These are phyloP conservation scores for Nitzschia inconspicua DNA, from an alignment of 108 stramenopile species.

Conservation along the genomic window DNA sequence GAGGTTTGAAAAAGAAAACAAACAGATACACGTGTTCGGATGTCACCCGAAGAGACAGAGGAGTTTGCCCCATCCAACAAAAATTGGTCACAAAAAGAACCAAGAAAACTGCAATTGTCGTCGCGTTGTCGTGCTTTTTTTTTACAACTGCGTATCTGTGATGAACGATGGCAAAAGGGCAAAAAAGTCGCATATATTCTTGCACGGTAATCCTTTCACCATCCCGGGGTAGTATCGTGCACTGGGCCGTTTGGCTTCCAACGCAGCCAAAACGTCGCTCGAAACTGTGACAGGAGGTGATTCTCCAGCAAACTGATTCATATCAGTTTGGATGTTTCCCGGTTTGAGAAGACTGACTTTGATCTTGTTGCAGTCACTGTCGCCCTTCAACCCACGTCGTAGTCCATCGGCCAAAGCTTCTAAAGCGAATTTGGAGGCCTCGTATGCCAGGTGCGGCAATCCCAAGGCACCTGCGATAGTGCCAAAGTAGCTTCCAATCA, in stretches of 20 bases:
- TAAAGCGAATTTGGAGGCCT: constrained; percentile 7
- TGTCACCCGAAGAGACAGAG: too few relatives aligned
- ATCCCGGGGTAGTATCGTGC: constrained; percentile 18
- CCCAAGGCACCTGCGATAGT: neutral
- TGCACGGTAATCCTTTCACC: constrained; percentile 3
- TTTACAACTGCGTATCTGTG: neutral
- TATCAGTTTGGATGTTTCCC: constrained; percentile 15
- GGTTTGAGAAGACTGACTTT: constrained; percentile 15
- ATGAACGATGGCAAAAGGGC: neutral
- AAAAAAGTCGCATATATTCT: neutral
- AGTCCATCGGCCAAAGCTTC: constrained; percentile 9
- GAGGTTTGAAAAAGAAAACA: too few relatives aligned
- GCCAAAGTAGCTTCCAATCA: neutral
- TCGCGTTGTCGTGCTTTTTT: too few relatives aligned
- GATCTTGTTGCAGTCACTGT: too few relatives aligned
- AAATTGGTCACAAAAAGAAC: too few relatives aligned
- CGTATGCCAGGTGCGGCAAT: constrained; percentile 3
- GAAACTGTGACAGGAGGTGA: neutral
- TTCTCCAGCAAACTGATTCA: constrained; percentile 10
- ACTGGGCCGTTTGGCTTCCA: neutral
- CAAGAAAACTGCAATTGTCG: too few relatives aligned
- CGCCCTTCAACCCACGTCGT: constrained; percentile 1
- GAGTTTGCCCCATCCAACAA: too few relatives aligned
- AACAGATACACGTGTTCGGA: too few relatives aligned
- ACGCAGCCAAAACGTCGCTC: neutral